phyloP scores from a whole-genome alignment of 129 eudicot species.

The Centella asiatica region DNA sequence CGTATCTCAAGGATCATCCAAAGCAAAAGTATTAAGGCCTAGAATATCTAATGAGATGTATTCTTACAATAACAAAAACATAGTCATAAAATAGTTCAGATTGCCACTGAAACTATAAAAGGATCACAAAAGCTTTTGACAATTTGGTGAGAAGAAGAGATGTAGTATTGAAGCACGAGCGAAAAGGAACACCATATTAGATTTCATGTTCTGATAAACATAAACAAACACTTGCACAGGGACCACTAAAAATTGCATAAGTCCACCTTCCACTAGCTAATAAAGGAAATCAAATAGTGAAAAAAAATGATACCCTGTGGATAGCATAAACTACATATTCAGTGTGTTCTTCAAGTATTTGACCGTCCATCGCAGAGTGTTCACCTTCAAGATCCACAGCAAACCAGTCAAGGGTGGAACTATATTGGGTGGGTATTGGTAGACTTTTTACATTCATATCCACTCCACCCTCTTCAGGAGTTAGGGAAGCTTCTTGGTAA shows the following conservation, averaged over 20 bases:
- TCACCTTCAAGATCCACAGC: conserved; percentile 99
- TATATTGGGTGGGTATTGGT: conserved; percentile 48
- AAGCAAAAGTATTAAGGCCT: too few species aligned
- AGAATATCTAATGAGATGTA: background rate
- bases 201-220: background rate
- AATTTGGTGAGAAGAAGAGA: too few species aligned
- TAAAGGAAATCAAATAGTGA: conserved; percentile 19
- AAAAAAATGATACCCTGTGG: conserved; percentile 67
- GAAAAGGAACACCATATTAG: too few species aligned
- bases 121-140: background rate
- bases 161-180: background rate
- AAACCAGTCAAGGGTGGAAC: conserved; percentile 80
- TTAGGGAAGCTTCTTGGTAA: conserved; percentile 63
- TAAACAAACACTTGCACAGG: background rate
- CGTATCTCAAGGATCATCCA: too few species aligned
- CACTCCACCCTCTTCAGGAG: conserved; percentile 41
- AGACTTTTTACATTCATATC: conserved; percentile 33
- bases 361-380: conserved; percentile 99
- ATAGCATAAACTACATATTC: conserved; percentile 95
- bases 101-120: background rate
- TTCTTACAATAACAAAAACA: background rate
- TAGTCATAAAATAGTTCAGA: background rate
- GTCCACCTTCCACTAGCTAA: conserved; percentile 9
- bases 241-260: conserved; percentile 2
- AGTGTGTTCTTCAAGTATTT: conserved; percentile 90